phyloP scores from a whole-genome alignment of 345 rosid species.

The Sapria himalayana region DNA sequence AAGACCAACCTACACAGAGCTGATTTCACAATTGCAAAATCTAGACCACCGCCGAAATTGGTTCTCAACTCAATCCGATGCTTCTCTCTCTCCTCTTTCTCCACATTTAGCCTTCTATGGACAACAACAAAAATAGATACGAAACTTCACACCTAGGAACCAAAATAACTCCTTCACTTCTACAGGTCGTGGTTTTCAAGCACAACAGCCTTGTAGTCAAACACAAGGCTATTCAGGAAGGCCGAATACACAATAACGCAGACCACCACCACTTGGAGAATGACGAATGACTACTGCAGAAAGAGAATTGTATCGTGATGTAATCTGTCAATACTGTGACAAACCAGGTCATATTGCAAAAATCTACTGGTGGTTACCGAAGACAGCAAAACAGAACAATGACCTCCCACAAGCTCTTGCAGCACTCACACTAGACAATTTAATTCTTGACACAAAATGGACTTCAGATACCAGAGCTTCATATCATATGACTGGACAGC shows the following conservation, averaged over 20 bases:
- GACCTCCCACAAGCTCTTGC: conserved; percentile 3
- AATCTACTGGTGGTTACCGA: not conserved
- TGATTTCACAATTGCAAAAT: conserved; percentile 5
- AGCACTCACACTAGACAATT: conserved; percentile 1
- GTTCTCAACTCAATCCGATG: not conserved
- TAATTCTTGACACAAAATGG: not conserved
- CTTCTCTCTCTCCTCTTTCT: not conserved
- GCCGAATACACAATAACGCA: not conserved
- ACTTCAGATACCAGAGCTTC: not conserved
- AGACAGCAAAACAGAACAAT: not conserved
- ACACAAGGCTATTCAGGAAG: not conserved
- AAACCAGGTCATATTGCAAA: conserved; percentile 2
- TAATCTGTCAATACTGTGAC: not conserved
- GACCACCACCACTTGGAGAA: not conserved
- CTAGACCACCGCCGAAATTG: not conserved
- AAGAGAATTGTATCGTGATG: not conserved
- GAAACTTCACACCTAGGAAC: not conserved
- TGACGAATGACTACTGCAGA: not conserved
- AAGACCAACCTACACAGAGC: conserved; percentile 1
- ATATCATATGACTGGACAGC: conserved; percentile 1
- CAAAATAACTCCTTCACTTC: not conserved
- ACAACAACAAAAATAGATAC: not conserved
- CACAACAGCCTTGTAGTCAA: not conserved
- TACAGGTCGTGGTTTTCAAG: conserved; percentile 1
- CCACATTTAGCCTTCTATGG: conserved; percentile 6